Conservation (phyloP, 345 rosid species). For the Barbarea vulgaris region DNA sequence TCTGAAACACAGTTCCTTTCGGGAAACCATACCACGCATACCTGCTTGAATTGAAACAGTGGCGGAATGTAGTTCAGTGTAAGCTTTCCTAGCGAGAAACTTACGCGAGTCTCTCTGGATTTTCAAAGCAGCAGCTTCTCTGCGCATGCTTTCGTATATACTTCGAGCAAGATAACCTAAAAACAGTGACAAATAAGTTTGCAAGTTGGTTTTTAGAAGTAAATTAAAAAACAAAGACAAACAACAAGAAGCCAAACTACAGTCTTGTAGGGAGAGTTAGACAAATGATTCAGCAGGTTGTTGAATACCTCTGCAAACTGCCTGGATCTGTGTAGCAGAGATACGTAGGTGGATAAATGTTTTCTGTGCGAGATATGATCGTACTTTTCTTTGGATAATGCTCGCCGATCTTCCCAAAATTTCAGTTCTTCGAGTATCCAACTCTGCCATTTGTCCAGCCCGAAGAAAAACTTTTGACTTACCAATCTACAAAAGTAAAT, state of each 20-base stretch:
- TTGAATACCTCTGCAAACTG: slow-evolving; percentile 81
- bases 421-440: slow-evolving; percentile 86
- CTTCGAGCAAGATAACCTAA: slow-evolving; percentile 79
- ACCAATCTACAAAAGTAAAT: slow-evolving; percentile 74
- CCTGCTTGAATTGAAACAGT: slow-evolving; percentile 75
- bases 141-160: slow-evolving; percentile 65
- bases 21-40: slow-evolving; percentile 93
- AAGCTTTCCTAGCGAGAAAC: slow-evolving; percentile 81
- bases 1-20: slow-evolving; percentile 74
- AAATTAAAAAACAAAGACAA: neutral
- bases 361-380: slow-evolving; percentile 82
- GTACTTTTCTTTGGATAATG: slow-evolving; percentile 91
- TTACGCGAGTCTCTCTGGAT: slow-evolving; percentile 80
- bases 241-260: neutral
- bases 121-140: slow-evolving; percentile 79
- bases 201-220: neutral
- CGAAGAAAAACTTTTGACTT: slow-evolving; percentile 91
- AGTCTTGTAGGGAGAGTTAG: slow-evolving; percentile 2
- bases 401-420: slow-evolving; percentile 94
- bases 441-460: slow-evolving; percentile 99
- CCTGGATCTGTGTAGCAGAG: slow-evolving; percentile 73
- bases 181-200: neutral
- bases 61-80: slow-evolving; percentile 57
- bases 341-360: slow-evolving; percentile 58
- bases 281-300: neutral